A percentile compares a stretch with the other conserved stretches of the same genome.
These are phyloP conservation scores for Austroboletus niveus DNA, from an alignment of 1,284 basidiomycete genomes.

Conservation along the genomic window DNA sequence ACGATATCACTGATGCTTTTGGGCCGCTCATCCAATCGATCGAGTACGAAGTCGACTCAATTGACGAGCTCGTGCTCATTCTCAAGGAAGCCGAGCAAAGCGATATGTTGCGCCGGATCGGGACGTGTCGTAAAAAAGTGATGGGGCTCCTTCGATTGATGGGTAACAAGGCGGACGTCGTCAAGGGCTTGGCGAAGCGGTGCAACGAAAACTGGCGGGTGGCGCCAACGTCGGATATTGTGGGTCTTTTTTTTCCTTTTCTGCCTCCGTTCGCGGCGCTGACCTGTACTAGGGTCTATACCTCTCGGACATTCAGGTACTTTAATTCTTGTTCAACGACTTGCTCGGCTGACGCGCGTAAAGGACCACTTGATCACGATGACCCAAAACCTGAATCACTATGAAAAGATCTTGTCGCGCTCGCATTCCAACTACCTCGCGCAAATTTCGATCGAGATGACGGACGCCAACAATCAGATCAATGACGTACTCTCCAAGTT, in stretches of 20 bases:
- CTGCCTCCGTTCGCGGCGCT: background rate
- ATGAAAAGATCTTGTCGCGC: slow-evolving; percentile 97
- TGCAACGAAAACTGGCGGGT: slow-evolving; percentile 99
- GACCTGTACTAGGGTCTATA: slow-evolving; percentile 72
- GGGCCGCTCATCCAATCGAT: slow-evolving; percentile 98
- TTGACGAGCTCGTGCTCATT: slow-evolving; percentile 97
- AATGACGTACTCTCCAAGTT: slow-evolving; percentile 99
- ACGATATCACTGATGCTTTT: slow-evolving; percentile 99
- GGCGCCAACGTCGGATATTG: slow-evolving; percentile 97
- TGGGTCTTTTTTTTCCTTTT: slow-evolving; percentile 38
- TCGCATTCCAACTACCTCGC: slow-evolving; percentile 99
- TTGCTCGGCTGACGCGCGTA: background rate
- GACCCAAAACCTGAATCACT: slow-evolving; percentile 99
- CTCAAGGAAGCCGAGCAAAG: slow-evolving; percentile 73
- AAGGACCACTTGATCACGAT: slow-evolving; percentile 98
- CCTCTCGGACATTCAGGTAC: slow-evolving; percentile 85
- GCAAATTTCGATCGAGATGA: slow-evolving; percentile 99
- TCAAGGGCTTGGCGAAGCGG: slow-evolving; percentile 96
- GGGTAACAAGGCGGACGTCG: slow-evolving; percentile 99
- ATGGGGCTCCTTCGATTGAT: slow-evolving; percentile 96
- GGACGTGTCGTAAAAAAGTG: slow-evolving; percentile 98
- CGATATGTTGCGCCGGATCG: slow-evolving; percentile 78
- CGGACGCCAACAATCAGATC: slow-evolving; percentile 99
- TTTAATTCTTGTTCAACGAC: too few relatives aligned
- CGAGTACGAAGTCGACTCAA: slow-evolving; percentile 99